Conservation (phyloP, 1,284 basidiomycete genomes). For the Ganoderma sp. region DNA sequence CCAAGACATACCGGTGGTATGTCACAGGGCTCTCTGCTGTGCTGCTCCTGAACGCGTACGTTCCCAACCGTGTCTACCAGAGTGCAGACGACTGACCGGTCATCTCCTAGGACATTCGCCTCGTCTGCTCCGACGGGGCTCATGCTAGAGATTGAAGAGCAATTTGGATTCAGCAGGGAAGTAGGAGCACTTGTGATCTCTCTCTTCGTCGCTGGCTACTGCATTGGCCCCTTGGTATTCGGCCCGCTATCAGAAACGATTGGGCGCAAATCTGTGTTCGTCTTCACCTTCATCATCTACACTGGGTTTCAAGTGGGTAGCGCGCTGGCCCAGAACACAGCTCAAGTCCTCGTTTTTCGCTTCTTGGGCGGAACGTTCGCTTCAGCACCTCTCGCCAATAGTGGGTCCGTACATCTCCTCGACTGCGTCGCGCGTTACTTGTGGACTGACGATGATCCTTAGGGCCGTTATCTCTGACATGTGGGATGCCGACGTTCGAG, state of each 20-base stretch:
- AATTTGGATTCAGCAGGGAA: constrained; percentile 63
- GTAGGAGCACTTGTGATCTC: constrained; percentile 48
- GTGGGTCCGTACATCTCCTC: constrained; percentile 34
- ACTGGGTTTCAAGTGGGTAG: constrained; percentile 66
- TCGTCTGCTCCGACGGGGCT: constrained; percentile 61
- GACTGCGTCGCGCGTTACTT: neutral
- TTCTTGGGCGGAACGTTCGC: constrained; percentile 68
- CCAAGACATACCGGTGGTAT: constrained; percentile 62
- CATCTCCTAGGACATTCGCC: constrained; percentile 57
- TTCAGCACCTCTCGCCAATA: constrained; percentile 47
- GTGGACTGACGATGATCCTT: neutral
- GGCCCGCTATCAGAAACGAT: constrained; percentile 64
- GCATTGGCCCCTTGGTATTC: constrained; percentile 68
- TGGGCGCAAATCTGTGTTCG: constrained; percentile 69
- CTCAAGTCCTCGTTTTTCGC: constrained; percentile 64
- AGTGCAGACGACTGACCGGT: constrained; percentile 16
- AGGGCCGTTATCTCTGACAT: constrained; percentile 38
- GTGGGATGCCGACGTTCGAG: constrained; percentile 38
- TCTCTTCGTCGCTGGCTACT: constrained; percentile 53
- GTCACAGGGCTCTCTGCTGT: constrained; percentile 65
- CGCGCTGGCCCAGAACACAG: constrained; percentile 64
- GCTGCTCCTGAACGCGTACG: constrained; percentile 72
- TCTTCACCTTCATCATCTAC: constrained; percentile 48
- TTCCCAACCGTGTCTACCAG: constrained; percentile 12
- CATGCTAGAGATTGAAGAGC: constrained; percentile 49